Base-by-base conservation (phyloP, 805 yeast genomes). In the Lachancea sp. region DNA sequence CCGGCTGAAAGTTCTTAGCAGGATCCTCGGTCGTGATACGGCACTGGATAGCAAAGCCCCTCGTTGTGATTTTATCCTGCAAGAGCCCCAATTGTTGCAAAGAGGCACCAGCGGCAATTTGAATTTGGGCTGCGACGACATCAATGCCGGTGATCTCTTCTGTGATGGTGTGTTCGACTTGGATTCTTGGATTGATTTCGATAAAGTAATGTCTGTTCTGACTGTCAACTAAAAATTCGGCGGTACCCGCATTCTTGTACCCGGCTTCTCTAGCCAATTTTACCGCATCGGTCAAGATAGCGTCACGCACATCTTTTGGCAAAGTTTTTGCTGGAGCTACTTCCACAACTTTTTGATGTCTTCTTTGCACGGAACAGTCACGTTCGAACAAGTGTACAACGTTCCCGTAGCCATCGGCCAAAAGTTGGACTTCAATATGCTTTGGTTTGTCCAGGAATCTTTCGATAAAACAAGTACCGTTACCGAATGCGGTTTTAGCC, bases 1-100 rank as follows among this genome's bases (percentile, higher is more conserved):
- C 98, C 12, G 98, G 98, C 68, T 86, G 97, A 80, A 90, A 90
- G 61, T 83, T 86, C 70, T 89, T 89, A 38, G 95, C 62, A 9
- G 98, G 97, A 63, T 90, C 98, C 67, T 92, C 98, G 38, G 98
- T 90, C 44, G 97, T 90, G 70, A 92, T 92, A 74, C 98, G 88
- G 72, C 98, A 90, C 72, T 92, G 98, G 54, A 92, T 92, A 28
- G 98, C 97, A 61, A 89, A 90, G 16, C 99, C 99, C 60, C 97
- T 78, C 36, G 95, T 82, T 43, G 96, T 84, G 68, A 92, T 87
- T 61, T 83, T 83, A 66, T 90, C 96, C 70, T 92, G 98, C 52
- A 89, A 71, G 47, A 92, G 73, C 15, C 97, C 97, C 55, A 92
- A 73, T 62, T 92, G 95, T 53, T 78, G 82, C 55, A 92, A 74